A percentile compares a stretch with the other conserved stretches of the same genome.
Conservation (phyloP, 345 rosid genomes). For the Laguncularia racemosa region DNA sequence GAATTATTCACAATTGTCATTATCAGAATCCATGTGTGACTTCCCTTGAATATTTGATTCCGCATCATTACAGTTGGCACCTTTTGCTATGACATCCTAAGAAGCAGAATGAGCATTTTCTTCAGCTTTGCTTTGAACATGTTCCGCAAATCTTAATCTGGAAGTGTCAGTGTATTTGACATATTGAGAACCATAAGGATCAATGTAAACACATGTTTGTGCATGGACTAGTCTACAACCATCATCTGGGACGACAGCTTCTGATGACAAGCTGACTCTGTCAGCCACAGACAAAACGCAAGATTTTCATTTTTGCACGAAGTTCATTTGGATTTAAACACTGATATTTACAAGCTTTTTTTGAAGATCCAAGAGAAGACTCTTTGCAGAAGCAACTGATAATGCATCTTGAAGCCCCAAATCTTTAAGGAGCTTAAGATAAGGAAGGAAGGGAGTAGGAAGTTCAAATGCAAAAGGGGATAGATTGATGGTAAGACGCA, state of each 20-base stretch:
- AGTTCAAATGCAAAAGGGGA: slow-evolving; percentile 96
- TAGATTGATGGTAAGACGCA: slow-evolving; percentile 61
- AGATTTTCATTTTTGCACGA: slow-evolving; percentile 82
- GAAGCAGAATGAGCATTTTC: too few relatives aligned
- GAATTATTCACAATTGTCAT: too few relatives aligned
- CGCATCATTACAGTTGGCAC: too few relatives aligned
- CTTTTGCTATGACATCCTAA: too few relatives aligned
- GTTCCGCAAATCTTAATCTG: slow-evolving; percentile 75
- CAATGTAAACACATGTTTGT: slow-evolving; percentile 62
- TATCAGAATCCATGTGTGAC: too few relatives aligned
- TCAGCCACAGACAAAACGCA: slow-evolving; percentile 49
- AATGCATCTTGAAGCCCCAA: slow-evolving; percentile 79
- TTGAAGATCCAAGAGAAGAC: slow-evolving; percentile 62
- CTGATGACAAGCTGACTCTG: slow-evolving; percentile 34
- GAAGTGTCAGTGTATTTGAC: slow-evolving; percentile 62
- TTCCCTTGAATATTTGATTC: too few relatives aligned
- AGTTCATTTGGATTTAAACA: slow-evolving; percentile 89
- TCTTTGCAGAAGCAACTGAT: slow-evolving; percentile 64
- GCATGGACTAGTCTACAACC: slow-evolving; percentile 90
- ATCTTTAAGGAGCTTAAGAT: slow-evolving; percentile 67
- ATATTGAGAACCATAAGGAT: slow-evolving; percentile 72
- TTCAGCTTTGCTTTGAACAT: too few relatives aligned
- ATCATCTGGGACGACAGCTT: slow-evolving; percentile 80
- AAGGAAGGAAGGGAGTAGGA: slow-evolving; percentile 72
- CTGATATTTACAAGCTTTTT: slow-evolving; percentile 77